Evolutionary conservation across 441 rosid species (phyloP), one percentile per base, ranked within the genome.

Genomic region (California macrophylla): DNA sequence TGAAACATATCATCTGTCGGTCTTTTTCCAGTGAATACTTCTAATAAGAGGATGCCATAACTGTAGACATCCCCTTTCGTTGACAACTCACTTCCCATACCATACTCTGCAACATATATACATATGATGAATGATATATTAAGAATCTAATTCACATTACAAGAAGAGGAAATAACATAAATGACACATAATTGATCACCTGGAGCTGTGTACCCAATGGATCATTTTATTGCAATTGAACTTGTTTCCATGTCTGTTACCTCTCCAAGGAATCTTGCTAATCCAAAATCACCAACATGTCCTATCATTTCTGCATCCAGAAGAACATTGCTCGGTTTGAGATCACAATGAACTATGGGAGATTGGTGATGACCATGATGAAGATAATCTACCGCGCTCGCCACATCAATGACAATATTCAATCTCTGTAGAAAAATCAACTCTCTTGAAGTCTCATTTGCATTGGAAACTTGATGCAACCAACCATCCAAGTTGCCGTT

Each of bases 241-340:
- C 70, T 72, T 2, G 40, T 0, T 56, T 72, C 69, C 6, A 12
- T 64, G 7, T 15, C 23, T 0, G 4, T 0, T 0, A 0, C 16
- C 0, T 29, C 56, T 0, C 7, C 0, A n/a, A 72, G n/a, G 9
- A 58, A 66, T 36, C 70, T 72, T 26, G 70, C 70, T 0, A 66
- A 32, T 23, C 70, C 75, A 3, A 72, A 72, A 38, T 72, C 75
- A n/a, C 70, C 0, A 0, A 72, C 66, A 10, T 72, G 66, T 12
- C 29, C 75, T 10, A 34, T 29, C 70, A 72, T n/a, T n/a, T 58
- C 30, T 4, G 20, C 60, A 36, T 66, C 70, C 1, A 66, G 1
- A 34, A 72, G 75, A 58, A 72, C 0, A 38, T 72, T 66, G 45
- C 75, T 36, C 1, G 75, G 70, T 45, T 72, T 72, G 0, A 72